Base-by-base conservation (phyloP, 805 yeast species). In the Millerozyma acaciae region DNA sequence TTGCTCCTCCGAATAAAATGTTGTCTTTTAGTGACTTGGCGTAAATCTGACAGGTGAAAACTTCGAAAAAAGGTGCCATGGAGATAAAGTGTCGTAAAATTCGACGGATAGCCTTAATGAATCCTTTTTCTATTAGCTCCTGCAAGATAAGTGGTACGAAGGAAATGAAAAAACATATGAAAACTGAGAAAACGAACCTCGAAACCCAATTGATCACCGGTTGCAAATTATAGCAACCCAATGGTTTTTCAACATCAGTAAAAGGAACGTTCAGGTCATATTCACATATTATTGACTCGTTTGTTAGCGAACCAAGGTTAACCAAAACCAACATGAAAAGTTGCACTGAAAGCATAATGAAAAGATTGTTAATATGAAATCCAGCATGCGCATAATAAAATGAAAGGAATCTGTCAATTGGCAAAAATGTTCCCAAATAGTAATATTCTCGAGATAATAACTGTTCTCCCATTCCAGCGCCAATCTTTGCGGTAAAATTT, bases 391-490 rank as follows among this genome's bases (percentile, higher is more conserved):
- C 97, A 61, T 90, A 90, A 58, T 85, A 90, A 60, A 90, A 90
- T 0, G 97, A 86, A 33, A 90, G 60, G 62, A 90, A 89, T 30
- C 96, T 62, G 55, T 90, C 97, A 27, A 89, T 69, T 2, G 96
- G 95, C 34, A 90, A 65, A 47, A 80, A 86, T 2, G 96, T 86
- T 2, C 97, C 97, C 39, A 90, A 58, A 57, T 85, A 87, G 55
- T 81, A 90, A 59, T 89, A 87, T 51, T 90, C 97, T 50, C 97
- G 73, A 5, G 96, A 86, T 21, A 90, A 62, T 57, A 89, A 74
- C 57, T 90, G 97, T 55, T 90, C 97, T 6, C 97, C 97, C 97
- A 90, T 90, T 32, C 97, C 97, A 26, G 96, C 93, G 3, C 97
- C 97, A 53, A 90, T 89, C 62, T 90, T 90, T 2, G 96, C 83